phyloP scores from a whole-genome alignment of 225 moss, liverwort and hornwort species.

The Physcomitrellopsis africana region DNA sequence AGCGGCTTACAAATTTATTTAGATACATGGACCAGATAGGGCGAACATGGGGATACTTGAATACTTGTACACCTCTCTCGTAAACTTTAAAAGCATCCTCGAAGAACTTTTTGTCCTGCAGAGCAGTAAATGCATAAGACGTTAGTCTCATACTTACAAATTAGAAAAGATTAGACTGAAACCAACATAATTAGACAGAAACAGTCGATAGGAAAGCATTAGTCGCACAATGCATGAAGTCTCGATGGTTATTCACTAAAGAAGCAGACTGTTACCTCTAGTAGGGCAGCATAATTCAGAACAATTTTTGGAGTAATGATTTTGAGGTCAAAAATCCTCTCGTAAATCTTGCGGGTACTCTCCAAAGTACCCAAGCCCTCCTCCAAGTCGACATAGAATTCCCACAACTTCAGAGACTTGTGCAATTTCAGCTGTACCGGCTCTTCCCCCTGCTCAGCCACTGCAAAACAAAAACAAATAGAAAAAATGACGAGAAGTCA shows the following conservation, averaged over 20 bases:
- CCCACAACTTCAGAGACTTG: slow-evolving; percentile 92
- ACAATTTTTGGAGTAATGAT: slow-evolving; percentile 96
- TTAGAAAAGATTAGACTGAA: not conserved
- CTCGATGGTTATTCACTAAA: slow-evolving; percentile 4
- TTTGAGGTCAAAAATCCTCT: slow-evolving; percentile 90
- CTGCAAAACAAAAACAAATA: slow-evolving; percentile 41
- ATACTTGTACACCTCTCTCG: slow-evolving; percentile 96
- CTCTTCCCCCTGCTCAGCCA: slow-evolving; percentile 85
- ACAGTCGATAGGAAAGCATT: slow-evolving; percentile 2
- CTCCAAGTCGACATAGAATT: slow-evolving; percentile 94
- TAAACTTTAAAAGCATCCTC: slow-evolving; percentile 97
- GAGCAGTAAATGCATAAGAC: not conserved
- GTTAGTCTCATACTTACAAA: not conserved
- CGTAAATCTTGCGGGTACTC: slow-evolving; percentile 77
- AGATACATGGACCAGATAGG: slow-evolving; percentile 97
- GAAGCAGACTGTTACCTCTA: slow-evolving; percentile 66
- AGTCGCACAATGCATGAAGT: not conserved
- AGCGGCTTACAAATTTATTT: slow-evolving; percentile 81
- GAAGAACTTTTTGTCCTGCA: slow-evolving; percentile 91
- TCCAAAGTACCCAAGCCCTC: slow-evolving; percentile 90
- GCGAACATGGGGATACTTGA: slow-evolving; percentile 95
- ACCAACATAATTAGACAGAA: not conserved
- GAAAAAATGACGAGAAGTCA: too few species aligned
- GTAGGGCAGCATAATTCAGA: slow-evolving; percentile 83
- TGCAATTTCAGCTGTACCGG: slow-evolving; percentile 83